phyloP scores from a whole-genome alignment of 148 eudicot genomes.

The Beta vulgaris region DNA sequence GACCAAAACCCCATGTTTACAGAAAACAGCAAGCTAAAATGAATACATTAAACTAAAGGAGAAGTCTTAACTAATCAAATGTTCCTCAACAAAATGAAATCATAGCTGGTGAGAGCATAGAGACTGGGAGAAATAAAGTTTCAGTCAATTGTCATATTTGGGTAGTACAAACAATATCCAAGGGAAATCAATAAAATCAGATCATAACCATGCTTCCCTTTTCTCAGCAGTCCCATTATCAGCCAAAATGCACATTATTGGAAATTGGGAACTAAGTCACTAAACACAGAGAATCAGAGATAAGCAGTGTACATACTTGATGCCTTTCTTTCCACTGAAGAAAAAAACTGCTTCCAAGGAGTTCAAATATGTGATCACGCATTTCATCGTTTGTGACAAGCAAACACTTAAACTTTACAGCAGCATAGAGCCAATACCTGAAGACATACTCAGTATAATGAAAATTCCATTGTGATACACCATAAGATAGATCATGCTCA shows the following conservation, averaged over 20 bases:
- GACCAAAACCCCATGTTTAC: too few relatives aligned
- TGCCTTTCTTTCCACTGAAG: conserved; percentile 94
- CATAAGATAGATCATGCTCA: background rate
- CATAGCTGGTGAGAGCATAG: background rate
- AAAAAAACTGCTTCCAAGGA: conserved; percentile 81
- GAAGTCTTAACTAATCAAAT: background rate
- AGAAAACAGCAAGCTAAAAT: too few relatives aligned
- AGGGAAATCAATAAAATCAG: background rate
- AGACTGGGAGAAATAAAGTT: too few relatives aligned
- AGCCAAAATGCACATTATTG: background rate
- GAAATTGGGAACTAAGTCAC: background rate
- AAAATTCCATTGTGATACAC: background rate
- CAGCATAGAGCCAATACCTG: conserved; percentile 99
- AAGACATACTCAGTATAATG: background rate
- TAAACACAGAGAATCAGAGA: conserved; percentile 4
- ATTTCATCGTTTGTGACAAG: conserved; percentile 95
- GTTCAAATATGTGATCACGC: conserved; percentile 98
- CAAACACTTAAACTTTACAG: conserved; percentile 84
- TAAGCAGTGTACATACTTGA: conserved; percentile 69
- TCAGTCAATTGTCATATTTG: background rate
- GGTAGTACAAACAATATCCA: background rate
- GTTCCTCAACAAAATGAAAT: background rate
- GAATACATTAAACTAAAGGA: too few relatives aligned
- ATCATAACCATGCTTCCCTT: background rate
- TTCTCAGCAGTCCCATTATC: background rate